Conservation (phyloP, 2,329 filamentous ascomycete genomes). For the Fusarium sp. region DNA sequence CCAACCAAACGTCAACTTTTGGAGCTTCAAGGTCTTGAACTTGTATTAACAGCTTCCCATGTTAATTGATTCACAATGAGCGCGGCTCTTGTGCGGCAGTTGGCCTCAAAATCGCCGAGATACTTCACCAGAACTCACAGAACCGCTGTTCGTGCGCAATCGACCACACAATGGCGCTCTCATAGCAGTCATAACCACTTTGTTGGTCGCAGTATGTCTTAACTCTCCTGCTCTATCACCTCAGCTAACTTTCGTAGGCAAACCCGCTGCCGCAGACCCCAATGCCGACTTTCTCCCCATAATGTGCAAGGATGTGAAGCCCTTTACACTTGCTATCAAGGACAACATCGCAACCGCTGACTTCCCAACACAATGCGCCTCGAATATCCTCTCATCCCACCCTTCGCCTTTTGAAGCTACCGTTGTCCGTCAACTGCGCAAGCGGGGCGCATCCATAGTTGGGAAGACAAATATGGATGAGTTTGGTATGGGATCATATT, state of each 20-base stretch:
- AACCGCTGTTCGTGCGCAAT: conserved; percentile 16
- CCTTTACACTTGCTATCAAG: conserved; percentile 75
- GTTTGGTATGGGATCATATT: conserved; percentile 95
- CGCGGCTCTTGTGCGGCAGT: conserved; percentile 51
- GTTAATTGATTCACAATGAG: conserved; percentile 52
- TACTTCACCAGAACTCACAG: background rate
- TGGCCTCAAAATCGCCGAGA: conserved; percentile 20
- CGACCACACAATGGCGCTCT: conserved; percentile 46
- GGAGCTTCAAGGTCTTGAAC: background rate
- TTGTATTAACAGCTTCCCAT: conserved; percentile 41
- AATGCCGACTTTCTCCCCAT: conserved; percentile 30
- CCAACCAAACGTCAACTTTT: conserved; percentile 5
- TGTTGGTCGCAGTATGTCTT: conserved; percentile 51
- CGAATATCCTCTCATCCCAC: conserved; percentile 79
- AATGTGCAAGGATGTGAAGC: conserved; percentile 42
- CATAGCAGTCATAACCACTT: conserved; percentile 57
- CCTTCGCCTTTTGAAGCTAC: conserved; percentile 86
- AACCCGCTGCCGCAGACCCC: conserved; percentile 13
- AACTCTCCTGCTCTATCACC: conserved; percentile 7
- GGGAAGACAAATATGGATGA: conserved; percentile 96
- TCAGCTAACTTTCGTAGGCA: conserved; percentile 30
- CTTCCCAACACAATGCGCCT: conserved; percentile 87
- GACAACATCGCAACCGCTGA: conserved; percentile 81
- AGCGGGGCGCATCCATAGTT: conserved; percentile 73
- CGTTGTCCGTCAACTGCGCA: conserved; percentile 78